Evolutionary conservation across 192 early-diverging fungal genomes (phyloP).

Genomic region (Podila epigama): DNA sequence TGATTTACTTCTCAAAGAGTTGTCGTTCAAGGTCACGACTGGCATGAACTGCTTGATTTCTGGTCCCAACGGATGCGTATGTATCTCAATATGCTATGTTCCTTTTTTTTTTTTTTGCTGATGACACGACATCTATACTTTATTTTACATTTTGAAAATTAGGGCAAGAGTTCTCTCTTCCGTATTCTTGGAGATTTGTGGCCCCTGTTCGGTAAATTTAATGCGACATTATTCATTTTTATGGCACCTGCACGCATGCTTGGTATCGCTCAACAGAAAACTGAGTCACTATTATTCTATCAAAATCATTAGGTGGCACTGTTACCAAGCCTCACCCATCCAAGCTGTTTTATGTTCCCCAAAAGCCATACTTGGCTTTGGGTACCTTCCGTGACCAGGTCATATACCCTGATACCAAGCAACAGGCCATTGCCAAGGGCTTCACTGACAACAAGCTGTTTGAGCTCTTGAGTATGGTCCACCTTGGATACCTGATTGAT

Average conservation of each 20-base stretch:
- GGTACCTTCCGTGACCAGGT: constrained; percentile 86
- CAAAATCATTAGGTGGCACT: constrained; percentile 51
- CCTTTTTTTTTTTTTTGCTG: constrained; percentile 1
- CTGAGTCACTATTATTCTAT: neutral
- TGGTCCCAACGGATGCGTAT: constrained; percentile 64
- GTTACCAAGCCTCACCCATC: constrained; percentile 63
- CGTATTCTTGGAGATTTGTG: constrained; percentile 70
- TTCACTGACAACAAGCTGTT: constrained; percentile 73
- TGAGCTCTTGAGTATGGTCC: constrained; percentile 71
- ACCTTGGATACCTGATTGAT: constrained; percentile 73
- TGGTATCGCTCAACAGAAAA: neutral
- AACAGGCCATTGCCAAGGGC: constrained; percentile 63
- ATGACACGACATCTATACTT: neutral
- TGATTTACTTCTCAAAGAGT: constrained; percentile 67
- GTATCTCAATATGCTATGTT: neutral
- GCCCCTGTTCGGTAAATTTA: constrained; percentile 62
- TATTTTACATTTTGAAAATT: neutral
- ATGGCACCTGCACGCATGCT: neutral
- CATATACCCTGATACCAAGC: constrained; percentile 84
- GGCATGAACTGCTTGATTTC: constrained; percentile 82
- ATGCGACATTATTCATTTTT: no score
- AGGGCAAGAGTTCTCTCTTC: constrained; percentile 69
- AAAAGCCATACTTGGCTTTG: constrained; percentile 82
- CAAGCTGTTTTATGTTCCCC: constrained; percentile 88
- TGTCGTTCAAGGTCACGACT: constrained; percentile 72